Percentiles rank a stretch among this genome's conserved stretches.
Evolutionary conservation across 2,329 filamentous ascomycete genomes (phyloP).

Genomic region (Monosporascus sp.): DNA sequence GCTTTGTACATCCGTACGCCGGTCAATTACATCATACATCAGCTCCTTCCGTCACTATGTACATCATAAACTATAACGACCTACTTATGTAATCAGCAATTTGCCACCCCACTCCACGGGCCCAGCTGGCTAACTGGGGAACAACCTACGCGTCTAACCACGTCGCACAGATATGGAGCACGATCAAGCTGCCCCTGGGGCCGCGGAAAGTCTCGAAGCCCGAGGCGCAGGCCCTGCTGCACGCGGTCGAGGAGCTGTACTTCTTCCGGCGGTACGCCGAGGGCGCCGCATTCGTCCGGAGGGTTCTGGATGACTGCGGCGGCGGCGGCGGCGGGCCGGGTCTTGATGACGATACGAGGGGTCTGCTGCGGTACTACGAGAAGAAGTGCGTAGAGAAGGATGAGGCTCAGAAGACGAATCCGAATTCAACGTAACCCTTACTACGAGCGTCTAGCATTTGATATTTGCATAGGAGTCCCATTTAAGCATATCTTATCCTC

Average conservation of each 20-base stretch:
- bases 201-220: constrained; percentile 34
- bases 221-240: constrained; percentile 43
- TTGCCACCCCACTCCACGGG: no score
- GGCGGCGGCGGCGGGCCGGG: constrained; percentile 19
- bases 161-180: constrained; percentile 37
- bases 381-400: constrained; percentile 31
- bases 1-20: constrained; percentile 22
- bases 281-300: constrained; percentile 35
- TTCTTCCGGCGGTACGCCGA: constrained; percentile 44
- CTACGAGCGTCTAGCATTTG: no score
- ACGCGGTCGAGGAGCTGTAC: constrained; percentile 54
- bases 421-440: background rate
- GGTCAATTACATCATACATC: no score
- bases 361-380: constrained; percentile 37
- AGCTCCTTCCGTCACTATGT: no score
- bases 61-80: no score
- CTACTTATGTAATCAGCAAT: no score
- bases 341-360: constrained; percentile 39
- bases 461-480: no score
- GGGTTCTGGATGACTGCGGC: constrained; percentile 24
- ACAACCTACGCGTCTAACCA: background rate
- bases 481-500: no score
- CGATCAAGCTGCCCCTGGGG: constrained; percentile 35
- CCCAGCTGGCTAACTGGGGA: no score
- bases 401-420: constrained; percentile 1